A percentile compares a stretch with the other conserved stretches of the same genome.
These are phyloP conservation scores for Dentipellis fragilis DNA, from an alignment of 768 basidiomycete genomes.

Conservation along the genomic window DNA sequence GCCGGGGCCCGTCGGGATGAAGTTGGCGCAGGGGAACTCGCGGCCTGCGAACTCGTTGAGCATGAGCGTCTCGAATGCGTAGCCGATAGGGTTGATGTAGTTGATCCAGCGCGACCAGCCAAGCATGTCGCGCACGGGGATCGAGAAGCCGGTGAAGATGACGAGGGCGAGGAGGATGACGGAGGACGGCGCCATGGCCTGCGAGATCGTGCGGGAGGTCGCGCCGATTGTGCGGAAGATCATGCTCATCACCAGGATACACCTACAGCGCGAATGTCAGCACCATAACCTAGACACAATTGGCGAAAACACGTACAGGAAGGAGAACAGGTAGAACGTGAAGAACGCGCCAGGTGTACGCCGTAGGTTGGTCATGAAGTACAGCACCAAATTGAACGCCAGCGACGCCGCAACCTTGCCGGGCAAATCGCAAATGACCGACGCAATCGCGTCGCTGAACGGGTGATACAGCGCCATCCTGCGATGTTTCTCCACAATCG, in stretches of 20 bases:
- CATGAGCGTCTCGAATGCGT: constrained; percentile 67
- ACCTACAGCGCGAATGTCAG: too few relatives aligned
- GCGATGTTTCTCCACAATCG: constrained; percentile 47
- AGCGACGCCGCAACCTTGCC: constrained; percentile 37
- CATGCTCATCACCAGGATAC: constrained; percentile 53
- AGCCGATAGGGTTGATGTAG: constrained; percentile 55
- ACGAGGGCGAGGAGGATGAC: constrained; percentile 34
- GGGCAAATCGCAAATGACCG: constrained; percentile 49
- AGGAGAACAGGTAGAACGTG: constrained; percentile 55
- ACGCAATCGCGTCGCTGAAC: constrained; percentile 48
- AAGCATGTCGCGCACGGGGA: constrained; percentile 53
- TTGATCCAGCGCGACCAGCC: constrained; percentile 62
- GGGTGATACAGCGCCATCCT: constrained; percentile 56
- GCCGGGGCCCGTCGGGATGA: not conserved
- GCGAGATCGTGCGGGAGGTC: constrained; percentile 44
- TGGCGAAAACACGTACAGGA: too few relatives aligned
- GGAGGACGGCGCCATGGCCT: constrained; percentile 51
- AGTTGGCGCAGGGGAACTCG: constrained; percentile 16
- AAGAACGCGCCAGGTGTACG: constrained; percentile 34
- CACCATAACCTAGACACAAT: too few relatives aligned
- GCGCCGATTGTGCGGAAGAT: constrained; percentile 67
- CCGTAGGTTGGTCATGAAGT: constrained; percentile 47
- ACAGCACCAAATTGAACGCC: constrained; percentile 40
- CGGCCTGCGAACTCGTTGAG: constrained; percentile 74
- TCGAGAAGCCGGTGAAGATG: constrained; percentile 50